Base-by-base conservation (phyloP, 192 early-diverging fungal species). In the Backusella mclennaniae region DNA sequence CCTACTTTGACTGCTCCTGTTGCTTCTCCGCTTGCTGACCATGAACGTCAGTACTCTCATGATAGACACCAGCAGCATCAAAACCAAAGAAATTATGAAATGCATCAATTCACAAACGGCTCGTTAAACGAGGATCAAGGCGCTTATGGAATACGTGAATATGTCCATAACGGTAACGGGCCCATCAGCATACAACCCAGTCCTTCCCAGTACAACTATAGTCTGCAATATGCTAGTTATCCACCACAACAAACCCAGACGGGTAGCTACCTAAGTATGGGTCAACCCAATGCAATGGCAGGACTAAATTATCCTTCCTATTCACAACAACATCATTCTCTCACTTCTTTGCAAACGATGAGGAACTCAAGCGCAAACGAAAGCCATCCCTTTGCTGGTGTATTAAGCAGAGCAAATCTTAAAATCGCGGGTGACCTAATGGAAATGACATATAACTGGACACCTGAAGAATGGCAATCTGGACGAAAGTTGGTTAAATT, bases 401-500 rank as follows among this genome's bases (percentile, higher is more conserved):
- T 92, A 66, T 81, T 93, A 23, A 92, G 91, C 84, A 91, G 92
- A 82, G 92, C 92, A 41, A 91, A 88, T 71, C 79, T 93, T 63
- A 88, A 91, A 80, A 90, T 93, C 73, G 84, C 87, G 23, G 92
- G 86, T 78, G 87, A 94, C 78, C 77, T 93, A 52, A 88, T 90
- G 42, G 86, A 85, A 70, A 92, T 92, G 91, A 85, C 89, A 70
- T 76, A 85, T 71, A 86, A 89, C 52, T 94, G 93, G 93, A 80
- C 87, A 0, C 76, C 87, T 21, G 87, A 92, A 53, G 93, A 94
- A 79, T 88, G 86, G 80, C 85, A 88, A 49, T 81, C 84, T 49
- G 87, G 90, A 9, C 85, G 93, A 19, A 87, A 92, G 17, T 76
- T 94, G 17, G 92, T 94, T 17, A 91, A 93, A 83, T 93, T 94